A percentile compares a stretch with the other conserved stretches of the same genome.
Evolutionary conservation across 140 eudicot genomes (phyloP).

Genomic region (Senecio squalidus): DNA sequence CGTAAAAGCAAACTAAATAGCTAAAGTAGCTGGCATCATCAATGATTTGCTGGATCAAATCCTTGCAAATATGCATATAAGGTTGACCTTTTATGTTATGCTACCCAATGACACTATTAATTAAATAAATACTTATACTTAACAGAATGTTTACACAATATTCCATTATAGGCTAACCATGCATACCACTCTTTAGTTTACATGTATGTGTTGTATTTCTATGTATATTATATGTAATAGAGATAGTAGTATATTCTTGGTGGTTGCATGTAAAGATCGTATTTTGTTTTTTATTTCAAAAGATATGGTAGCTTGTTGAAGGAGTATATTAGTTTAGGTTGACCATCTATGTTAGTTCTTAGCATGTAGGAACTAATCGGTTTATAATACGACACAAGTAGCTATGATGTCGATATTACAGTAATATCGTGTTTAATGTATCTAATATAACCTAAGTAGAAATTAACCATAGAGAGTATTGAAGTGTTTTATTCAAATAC

Average conservation of each 20-base stretch:
- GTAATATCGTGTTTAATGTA: not conserved
- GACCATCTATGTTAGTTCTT: conserved; percentile 23
- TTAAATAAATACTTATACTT: not conserved
- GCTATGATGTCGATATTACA: not conserved
- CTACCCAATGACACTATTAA: not conserved
- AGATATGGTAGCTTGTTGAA: conserved; percentile 4
- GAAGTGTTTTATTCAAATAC: no score
- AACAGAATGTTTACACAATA: conserved; percentile 7
- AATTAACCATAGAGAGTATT: no score
- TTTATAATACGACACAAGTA: not conserved
- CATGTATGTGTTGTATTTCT: not conserved
- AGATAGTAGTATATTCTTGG: conserved; percentile 4
- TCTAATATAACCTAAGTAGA: no score
- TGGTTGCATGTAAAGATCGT: conserved; percentile 19
- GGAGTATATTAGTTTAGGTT: conserved; percentile 13
- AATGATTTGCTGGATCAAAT: conserved; percentile 26
- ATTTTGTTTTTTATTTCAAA: conserved; percentile 9
- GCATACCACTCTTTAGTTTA: conserved; percentile 19
- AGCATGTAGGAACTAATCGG: conserved; percentile 10
- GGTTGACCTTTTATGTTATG: conserved; percentile 16
- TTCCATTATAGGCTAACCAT: conserved; percentile 11
- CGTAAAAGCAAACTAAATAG: conserved; percentile 33
- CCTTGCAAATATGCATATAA: conserved; percentile 24
- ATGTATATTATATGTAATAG: not conserved
- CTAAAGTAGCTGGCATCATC: conserved; percentile 34